phyloP scores from a whole-genome alignment of 2,329 filamentous ascomycete genomes.

The Colletotrichum graminicola region DNA sequence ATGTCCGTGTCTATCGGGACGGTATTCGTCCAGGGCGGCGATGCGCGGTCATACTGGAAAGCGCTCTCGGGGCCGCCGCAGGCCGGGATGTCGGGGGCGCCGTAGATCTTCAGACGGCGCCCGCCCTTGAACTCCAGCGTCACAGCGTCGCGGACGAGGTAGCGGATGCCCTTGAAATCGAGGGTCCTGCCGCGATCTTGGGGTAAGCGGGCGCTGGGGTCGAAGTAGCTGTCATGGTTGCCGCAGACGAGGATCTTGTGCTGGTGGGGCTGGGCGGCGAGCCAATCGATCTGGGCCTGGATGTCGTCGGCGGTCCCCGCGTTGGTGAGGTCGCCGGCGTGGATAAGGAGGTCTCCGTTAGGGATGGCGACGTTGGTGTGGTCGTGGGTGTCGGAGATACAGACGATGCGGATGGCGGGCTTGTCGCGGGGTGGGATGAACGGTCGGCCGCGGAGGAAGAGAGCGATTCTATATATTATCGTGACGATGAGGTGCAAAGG shows the following conservation, averaged over 20 bases:
- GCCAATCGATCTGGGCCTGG: constrained; percentile 87
- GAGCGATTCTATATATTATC: constrained; percentile 73
- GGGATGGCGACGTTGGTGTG: constrained; percentile 72
- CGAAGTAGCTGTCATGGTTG: constrained; percentile 92
- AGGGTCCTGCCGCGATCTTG: constrained; percentile 69
- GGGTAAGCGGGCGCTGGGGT: constrained; percentile 70
- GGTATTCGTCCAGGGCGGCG: constrained; percentile 78
- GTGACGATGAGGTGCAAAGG: constrained; percentile 75
- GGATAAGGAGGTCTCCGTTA: constrained; percentile 85
- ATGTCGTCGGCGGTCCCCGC: constrained; percentile 79
- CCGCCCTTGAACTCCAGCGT: constrained; percentile 72
- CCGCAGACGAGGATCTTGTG: constrained; percentile 88
- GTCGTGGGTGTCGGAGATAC: constrained; percentile 90
- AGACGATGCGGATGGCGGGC: constrained; percentile 79
- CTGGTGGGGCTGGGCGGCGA: constrained; percentile 77
- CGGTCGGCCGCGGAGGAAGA: constrained; percentile 75
- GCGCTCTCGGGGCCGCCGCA: constrained; percentile 80
- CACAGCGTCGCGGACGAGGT: constrained; percentile 78
- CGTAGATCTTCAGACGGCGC: constrained; percentile 78
- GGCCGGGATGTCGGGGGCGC: constrained; percentile 82
- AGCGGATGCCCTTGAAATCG: constrained; percentile 77
- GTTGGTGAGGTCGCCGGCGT: constrained; percentile 88
- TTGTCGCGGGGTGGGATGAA: constrained; percentile 67
- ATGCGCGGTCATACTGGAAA: constrained; percentile 78
- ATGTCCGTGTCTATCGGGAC: constrained; percentile 81